Conservation (phyloP, 1,139 yeast genomes). For the Blastobotrys petasosporus region DNA sequence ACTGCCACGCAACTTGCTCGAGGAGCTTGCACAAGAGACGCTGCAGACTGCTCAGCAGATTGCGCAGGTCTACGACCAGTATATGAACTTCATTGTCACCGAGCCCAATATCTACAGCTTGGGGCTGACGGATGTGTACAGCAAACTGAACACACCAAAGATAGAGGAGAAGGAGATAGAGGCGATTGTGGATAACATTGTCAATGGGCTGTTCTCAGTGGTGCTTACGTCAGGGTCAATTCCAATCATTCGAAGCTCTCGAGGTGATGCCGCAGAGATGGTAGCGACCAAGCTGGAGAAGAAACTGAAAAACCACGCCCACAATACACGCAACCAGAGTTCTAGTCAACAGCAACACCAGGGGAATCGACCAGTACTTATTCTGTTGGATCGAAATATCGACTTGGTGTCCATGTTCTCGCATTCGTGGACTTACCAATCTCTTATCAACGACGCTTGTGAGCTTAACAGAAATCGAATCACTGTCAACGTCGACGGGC, state of each 20-base stretch:
- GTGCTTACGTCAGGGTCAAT: slow-evolving; percentile 71
- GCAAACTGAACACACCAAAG: slow-evolving; percentile 60
- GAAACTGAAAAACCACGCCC: slow-evolving; percentile 74
- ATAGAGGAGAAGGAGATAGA: slow-evolving; percentile 74
- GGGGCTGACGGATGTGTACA: slow-evolving; percentile 61
- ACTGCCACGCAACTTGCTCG: slow-evolving; percentile 69
- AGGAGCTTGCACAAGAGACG: slow-evolving; percentile 81
- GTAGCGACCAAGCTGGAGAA: slow-evolving; percentile 83
- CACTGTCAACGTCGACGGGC: slow-evolving; percentile 45
- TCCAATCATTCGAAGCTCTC: slow-evolving; percentile 86
- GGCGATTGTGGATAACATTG: slow-evolving; percentile 57
- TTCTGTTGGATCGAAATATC: slow-evolving; percentile 78
- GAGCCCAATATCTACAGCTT: slow-evolving; percentile 87
- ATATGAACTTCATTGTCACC: slow-evolving; percentile 82
- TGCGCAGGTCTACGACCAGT: slow-evolving; percentile 89
- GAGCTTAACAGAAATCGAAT: slow-evolving; percentile 73
- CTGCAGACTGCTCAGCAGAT: slow-evolving; percentile 61
- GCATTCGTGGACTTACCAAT: slow-evolving; percentile 97
- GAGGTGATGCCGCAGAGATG: slow-evolving; percentile 93
- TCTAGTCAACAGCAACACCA: slow-evolving; percentile 25
- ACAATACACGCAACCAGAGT: slow-evolving; percentile 46
- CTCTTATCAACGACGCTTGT: slow-evolving; percentile 91
- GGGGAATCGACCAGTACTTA: slow-evolving; percentile 63
- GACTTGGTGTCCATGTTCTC: slow-evolving; percentile 92
- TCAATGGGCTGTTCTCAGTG: slow-evolving; percentile 73